Conservation (phyloP, 768 basidiomycete species). For the Podaxis pistillaris region DNA sequence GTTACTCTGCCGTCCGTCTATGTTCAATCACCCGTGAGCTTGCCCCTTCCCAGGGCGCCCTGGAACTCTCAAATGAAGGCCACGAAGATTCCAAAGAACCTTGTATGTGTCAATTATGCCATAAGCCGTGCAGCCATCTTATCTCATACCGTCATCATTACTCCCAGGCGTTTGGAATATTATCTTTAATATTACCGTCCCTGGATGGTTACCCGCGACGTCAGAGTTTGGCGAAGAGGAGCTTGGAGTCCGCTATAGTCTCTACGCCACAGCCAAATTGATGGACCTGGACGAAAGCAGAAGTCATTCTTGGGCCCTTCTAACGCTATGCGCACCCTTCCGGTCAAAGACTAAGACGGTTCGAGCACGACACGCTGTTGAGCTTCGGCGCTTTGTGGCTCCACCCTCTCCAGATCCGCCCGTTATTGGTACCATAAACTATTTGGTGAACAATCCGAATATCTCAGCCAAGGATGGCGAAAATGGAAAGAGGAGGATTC, state of each 20-base stretch:
- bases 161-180: constrained; percentile 61
- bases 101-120: constrained; percentile 33
- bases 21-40: constrained; percentile 68
- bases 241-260: constrained; percentile 60
- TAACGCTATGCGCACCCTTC: constrained; percentile 56
- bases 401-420: constrained; percentile 34
- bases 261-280: constrained; percentile 68
- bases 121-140: background rate
- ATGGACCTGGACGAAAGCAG: constrained; percentile 40
- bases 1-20: constrained; percentile 70
- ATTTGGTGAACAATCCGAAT: constrained; percentile 40
- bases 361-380: constrained; percentile 41
- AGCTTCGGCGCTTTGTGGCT: constrained; percentile 52
- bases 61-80: constrained; percentile 66
- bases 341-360: constrained; percentile 41
- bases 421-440: constrained; percentile 36
- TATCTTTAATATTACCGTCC: constrained; percentile 79
- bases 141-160: background rate
- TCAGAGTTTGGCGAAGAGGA: constrained; percentile 48
- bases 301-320: constrained; percentile 41
- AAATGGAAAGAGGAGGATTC: constrained; percentile 34
- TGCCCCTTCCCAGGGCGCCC: constrained; percentile 38
- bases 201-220: constrained; percentile 84
- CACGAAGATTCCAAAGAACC: constrained; percentile 54
- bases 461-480: constrained; percentile 18